Percentiles rank a stretch among this genome's conserved stretches.
Evolutionary conservation across 164 flowering plant genomes (phyloP).

Genomic region (Amborella trichopoda): DNA sequence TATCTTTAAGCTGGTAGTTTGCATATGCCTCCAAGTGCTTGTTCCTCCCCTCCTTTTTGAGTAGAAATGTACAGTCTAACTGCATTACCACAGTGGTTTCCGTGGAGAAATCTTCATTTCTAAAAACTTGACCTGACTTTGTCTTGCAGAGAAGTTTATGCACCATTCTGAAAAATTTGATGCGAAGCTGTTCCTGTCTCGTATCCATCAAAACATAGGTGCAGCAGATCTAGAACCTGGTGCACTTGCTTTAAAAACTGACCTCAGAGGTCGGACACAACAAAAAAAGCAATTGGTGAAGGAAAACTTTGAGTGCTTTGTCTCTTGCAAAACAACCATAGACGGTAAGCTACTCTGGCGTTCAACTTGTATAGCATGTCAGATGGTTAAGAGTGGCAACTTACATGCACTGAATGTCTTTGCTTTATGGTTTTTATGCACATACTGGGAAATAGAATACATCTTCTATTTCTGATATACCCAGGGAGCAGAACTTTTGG

Average conservation of each 20-base stretch:
- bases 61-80: too few relatives aligned
- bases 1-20: too few relatives aligned
- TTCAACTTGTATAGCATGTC: too few relatives aligned
- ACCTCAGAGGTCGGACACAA: constrained; percentile 81
- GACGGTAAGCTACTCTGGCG: constrained; percentile 60
- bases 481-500: too few relatives aligned
- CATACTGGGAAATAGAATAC: background rate
- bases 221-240: constrained; percentile 93
- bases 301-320: constrained; percentile 98
- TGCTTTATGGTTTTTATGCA: background rate
- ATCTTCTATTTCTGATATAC: too few relatives aligned
- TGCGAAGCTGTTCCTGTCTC: constrained; percentile 79
- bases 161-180: constrained; percentile 88
- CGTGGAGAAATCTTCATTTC: too few relatives aligned
- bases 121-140: too few relatives aligned
- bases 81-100: too few relatives aligned
- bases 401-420: too few relatives aligned
- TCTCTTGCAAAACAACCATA: constrained; percentile 97
- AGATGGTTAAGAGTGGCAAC: too few relatives aligned
- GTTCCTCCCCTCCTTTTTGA: too few relatives aligned
- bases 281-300: constrained; percentile 92
- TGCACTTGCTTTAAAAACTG: constrained; percentile 79
- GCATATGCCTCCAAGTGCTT: too few relatives aligned
- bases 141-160: constrained; percentile 84
- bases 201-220: constrained; percentile 73